Evolutionary conservation across 441 rosid species (phyloP).

Genomic region (Erodium texanum): DNA sequence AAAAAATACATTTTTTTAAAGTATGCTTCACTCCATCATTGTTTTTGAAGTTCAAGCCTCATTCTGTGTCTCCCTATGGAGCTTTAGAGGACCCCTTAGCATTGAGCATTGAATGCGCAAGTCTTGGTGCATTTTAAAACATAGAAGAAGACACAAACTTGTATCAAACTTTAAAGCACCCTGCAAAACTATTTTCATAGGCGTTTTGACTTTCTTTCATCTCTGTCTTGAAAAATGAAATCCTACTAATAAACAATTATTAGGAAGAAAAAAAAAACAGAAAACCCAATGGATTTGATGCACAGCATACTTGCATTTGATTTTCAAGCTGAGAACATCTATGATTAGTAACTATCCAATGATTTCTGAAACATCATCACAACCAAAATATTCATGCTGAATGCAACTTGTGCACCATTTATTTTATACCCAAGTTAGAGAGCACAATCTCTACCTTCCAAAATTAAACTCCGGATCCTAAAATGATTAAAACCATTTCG

Average conservation of each 20-base stretch:
- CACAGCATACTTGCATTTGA: too few relatives aligned
- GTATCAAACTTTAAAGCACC: neutral
- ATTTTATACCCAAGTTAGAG: neutral
- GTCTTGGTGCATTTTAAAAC: too few relatives aligned
- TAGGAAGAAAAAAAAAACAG: too few relatives aligned
- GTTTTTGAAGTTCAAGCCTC: too few relatives aligned
- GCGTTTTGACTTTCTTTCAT: neutral
- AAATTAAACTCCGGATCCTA: neutral
- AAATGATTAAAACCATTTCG: neutral
- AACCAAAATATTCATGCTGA: neutral
- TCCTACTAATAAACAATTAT: neutral
- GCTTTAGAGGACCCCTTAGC: too few relatives aligned
- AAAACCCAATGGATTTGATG: too few relatives aligned
- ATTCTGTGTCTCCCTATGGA: too few relatives aligned
- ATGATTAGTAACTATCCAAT: too few relatives aligned
- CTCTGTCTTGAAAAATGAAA: neutral
- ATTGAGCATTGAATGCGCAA: too few relatives aligned
- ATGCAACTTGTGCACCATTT: neutral
- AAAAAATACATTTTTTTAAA: too few relatives aligned
- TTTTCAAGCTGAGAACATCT: too few relatives aligned
- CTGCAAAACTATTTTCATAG: neutral
- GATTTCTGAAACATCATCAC: neutral
- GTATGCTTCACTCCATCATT: too few relatives aligned
- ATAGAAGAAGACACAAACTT: neutral
- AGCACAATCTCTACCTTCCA: neutral